These are phyloP conservation scores for Chaetomiaceae sp. DNA, from an alignment of 2,329 filamentous ascomycete genomes.

Conservation along the genomic window DNA sequence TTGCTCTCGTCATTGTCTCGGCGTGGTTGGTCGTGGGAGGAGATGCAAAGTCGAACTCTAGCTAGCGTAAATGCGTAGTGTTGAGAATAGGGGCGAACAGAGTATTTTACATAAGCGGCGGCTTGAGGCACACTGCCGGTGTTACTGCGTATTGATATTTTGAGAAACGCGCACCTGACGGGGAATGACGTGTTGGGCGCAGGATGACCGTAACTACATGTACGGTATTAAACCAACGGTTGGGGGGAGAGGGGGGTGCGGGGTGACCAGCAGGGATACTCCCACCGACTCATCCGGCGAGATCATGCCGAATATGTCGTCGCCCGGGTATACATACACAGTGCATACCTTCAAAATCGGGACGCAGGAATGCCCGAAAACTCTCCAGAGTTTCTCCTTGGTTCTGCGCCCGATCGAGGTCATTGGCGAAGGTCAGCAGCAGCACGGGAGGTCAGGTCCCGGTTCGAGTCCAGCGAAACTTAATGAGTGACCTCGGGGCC, in stretches of 20 bases:
- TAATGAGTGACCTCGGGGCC: constrained; percentile 5
- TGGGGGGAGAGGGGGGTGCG: not conserved
- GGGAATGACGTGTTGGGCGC: not conserved
- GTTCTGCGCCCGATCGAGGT: constrained; percentile 7
- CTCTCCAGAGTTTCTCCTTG: not conserved
- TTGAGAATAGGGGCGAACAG: too few relatives aligned
- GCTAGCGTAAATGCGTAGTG: too few relatives aligned
- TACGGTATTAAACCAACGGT: not conserved
- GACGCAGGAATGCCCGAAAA: not conserved
- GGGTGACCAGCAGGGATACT: not conserved
- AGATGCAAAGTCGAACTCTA: not conserved
- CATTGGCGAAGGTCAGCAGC: constrained; percentile 11
- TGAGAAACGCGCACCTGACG: not conserved
- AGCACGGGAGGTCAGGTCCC: constrained; percentile 5
- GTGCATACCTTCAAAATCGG: not conserved
- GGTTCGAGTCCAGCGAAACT: not conserved
- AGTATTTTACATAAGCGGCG: too few relatives aligned
- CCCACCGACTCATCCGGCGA: constrained; percentile 13
- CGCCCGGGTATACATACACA: not conserved
- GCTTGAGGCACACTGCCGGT: not conserved
- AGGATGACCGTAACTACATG: not conserved
- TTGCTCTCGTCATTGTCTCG: constrained; percentile 5
- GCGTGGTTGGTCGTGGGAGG: not conserved
- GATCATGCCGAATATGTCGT: constrained; percentile 5
- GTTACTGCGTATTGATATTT: not conserved